phyloP scores from a whole-genome alignment of 2,329 filamentous ascomycete species.

The Aspergillus sp. region DNA sequence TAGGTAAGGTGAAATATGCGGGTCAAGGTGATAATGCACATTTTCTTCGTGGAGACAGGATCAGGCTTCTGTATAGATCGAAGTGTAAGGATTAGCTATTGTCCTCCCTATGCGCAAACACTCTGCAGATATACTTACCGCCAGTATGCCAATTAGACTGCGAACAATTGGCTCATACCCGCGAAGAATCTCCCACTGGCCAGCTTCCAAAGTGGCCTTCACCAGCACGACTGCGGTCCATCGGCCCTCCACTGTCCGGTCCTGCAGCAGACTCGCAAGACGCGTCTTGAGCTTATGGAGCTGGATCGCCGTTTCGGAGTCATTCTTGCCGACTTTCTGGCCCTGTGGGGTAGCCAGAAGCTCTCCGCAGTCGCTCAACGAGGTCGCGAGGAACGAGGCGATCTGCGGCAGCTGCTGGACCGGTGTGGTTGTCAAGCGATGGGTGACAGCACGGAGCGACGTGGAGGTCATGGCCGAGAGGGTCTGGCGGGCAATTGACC shows the following conservation, averaged over 20 bases:
- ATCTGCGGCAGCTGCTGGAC: conserved; percentile 64
- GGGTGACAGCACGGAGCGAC: conserved; percentile 35
- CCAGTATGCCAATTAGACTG: conserved; percentile 63
- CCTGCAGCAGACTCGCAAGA: conserved; percentile 66
- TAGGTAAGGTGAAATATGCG: conserved; percentile 78
- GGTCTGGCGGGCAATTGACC: neutral
- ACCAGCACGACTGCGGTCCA: conserved; percentile 70
- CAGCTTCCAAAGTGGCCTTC: conserved; percentile 72
- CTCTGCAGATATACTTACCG: conserved; percentile 39
- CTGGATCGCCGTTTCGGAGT: conserved; percentile 57
- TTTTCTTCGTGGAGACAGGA: conserved; percentile 61
- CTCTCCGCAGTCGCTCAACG: conserved; percentile 45
- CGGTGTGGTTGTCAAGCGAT: conserved; percentile 57
- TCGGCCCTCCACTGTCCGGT: conserved; percentile 62
- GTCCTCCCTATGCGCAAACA: neutral
- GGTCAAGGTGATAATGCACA: conserved; percentile 67
- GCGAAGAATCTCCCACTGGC: conserved; percentile 72
- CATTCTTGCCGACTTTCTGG: conserved; percentile 51
- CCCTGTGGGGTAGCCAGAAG: conserved; percentile 54
- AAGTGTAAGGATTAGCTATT: conserved; percentile 8
- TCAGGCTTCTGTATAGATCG: conserved; percentile 58
- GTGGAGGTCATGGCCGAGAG: conserved; percentile 21
- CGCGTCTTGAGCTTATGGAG: conserved; percentile 76
- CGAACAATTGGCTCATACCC: conserved; percentile 66
- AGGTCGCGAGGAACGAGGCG: conserved; percentile 56